phyloP scores from a whole-genome alignment of 1,139 yeast genomes.

The Entelexis paramagnoliae region DNA sequence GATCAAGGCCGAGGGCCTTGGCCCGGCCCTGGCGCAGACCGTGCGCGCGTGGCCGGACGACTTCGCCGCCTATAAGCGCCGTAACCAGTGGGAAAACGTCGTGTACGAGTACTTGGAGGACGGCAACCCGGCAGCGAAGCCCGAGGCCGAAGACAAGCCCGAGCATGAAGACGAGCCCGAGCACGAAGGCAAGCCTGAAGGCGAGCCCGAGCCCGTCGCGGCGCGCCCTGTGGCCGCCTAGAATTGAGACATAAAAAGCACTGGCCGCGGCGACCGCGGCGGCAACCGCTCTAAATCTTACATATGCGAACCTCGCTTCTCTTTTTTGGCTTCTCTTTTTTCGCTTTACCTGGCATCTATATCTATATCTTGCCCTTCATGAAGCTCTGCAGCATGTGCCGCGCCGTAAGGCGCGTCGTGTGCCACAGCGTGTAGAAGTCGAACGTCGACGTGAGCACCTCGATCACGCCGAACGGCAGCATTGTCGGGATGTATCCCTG shows the following conservation, averaged over 20 bases:
- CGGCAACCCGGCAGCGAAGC: not conserved
- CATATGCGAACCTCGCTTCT: no score
- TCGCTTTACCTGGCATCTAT: not conserved
- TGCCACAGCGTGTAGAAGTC: slow-evolving; percentile 58
- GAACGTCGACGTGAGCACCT: slow-evolving; percentile 65
- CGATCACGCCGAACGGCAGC: slow-evolving; percentile 92
- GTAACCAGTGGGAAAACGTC: slow-evolving; percentile 56
- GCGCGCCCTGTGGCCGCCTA: not conserved
- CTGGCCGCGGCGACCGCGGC: no score
- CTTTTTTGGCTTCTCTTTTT: no score
- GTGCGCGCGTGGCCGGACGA: slow-evolving; percentile 50
- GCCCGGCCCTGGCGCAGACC: slow-evolving; percentile 40
- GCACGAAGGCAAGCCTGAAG: no score
- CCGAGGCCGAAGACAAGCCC: no score
- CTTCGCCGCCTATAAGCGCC: slow-evolving; percentile 49
- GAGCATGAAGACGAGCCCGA: no score
- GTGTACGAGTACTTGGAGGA: slow-evolving; percentile 36
- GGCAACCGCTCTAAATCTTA: no score
- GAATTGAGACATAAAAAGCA: not conserved
- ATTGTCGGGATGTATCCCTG: slow-evolving; percentile 98
- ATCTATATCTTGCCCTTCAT: slow-evolving; percentile 49
- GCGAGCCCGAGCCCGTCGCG: not conserved
- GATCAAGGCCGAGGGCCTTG: slow-evolving; percentile 44
- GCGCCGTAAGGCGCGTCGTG: slow-evolving; percentile 65
- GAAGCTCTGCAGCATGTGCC: slow-evolving; percentile 63